phyloP scores from a whole-genome alignment of 345 rosid genomes.

The Laguncularia racemosa region DNA sequence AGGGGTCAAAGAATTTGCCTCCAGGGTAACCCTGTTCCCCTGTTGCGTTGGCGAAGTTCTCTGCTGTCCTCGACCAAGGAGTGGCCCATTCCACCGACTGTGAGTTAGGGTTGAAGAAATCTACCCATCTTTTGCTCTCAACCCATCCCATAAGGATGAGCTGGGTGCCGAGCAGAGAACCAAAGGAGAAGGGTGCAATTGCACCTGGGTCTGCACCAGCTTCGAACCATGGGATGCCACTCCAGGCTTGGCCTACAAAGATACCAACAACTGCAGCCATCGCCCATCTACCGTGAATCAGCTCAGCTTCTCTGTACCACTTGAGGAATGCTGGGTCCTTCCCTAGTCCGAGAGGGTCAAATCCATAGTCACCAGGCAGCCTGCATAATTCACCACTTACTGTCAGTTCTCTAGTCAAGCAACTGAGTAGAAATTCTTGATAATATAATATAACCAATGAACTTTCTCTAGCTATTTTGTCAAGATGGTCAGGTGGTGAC shows the following conservation, averaged over 20 bases:
- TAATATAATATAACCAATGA: neutral
- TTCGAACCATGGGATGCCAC: slow-evolving; percentile 94
- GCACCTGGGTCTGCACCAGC: slow-evolving; percentile 93
- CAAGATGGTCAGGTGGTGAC: too few relatives aligned
- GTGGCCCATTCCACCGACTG: slow-evolving; percentile 98
- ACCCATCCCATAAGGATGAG: slow-evolving; percentile 98
- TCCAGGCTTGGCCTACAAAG: slow-evolving; percentile 94
- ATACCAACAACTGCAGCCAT: slow-evolving; percentile 88
- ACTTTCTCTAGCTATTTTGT: too few relatives aligned
- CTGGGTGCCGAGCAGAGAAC: slow-evolving; percentile 81
- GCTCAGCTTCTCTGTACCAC: slow-evolving; percentile 99
- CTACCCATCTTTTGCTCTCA: slow-evolving; percentile 98
- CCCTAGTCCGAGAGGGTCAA: slow-evolving; percentile 95
- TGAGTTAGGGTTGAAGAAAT: slow-evolving; percentile 92
- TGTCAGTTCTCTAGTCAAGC: too few relatives aligned
- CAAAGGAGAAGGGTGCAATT: slow-evolving; percentile 87
- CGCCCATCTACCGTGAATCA: slow-evolving; percentile 98
- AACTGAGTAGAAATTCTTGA: neutral
- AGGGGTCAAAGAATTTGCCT: slow-evolving; percentile 90
- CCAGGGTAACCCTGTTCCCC: slow-evolving; percentile 99
- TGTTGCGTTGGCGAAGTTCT: slow-evolving; percentile 78
- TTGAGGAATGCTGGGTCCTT: slow-evolving; percentile 93
- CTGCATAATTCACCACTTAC: slow-evolving; percentile 22
- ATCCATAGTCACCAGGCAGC: slow-evolving; percentile 92
- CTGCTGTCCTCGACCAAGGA: slow-evolving; percentile 87